Percentiles rank a stretch among this genome's conserved stretches.
Evolutionary conservation across 331 rosid genomes (phyloP).

Genomic region (Quercus tomentella): DNA sequence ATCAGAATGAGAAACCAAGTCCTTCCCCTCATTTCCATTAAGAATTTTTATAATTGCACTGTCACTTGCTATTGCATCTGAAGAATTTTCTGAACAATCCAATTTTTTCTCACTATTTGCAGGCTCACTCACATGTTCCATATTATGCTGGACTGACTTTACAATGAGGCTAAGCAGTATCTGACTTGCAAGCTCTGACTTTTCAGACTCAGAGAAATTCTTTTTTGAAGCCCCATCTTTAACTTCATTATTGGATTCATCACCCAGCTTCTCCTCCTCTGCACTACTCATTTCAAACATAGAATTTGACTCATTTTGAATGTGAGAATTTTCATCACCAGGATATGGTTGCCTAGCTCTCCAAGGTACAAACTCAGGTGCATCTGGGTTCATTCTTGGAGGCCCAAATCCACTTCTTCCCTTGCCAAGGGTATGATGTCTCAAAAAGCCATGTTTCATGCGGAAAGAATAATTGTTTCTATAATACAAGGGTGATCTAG

Average conservation of each 20-base stretch:
- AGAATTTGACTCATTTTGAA: slow-evolving; percentile 19
- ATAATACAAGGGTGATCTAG: slow-evolving; percentile 75
- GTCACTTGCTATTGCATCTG: slow-evolving; percentile 70
- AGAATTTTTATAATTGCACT: slow-evolving; percentile 63
- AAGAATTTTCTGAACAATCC: slow-evolving; percentile 26
- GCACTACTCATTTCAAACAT: slow-evolving; percentile 10
- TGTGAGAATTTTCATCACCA: slow-evolving; percentile 23
- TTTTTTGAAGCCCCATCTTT: slow-evolving; percentile 28
- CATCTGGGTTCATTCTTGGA: slow-evolving; percentile 88
- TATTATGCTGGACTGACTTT: slow-evolving; percentile 65
- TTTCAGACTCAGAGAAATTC: slow-evolving; percentile 56
- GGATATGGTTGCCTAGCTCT: slow-evolving; percentile 50
- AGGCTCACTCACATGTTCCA: slow-evolving; percentile 45
- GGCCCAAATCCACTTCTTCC: slow-evolving; percentile 55
- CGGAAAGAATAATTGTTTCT: slow-evolving; percentile 66
- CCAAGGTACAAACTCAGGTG: slow-evolving; percentile 88
- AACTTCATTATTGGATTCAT: slow-evolving; percentile 1
- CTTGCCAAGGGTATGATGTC: slow-evolving; percentile 28
- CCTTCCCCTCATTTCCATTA: slow-evolving; percentile 53
- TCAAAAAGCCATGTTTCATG: slow-evolving; percentile 55
- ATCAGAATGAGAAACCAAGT: slow-evolving; percentile 19
- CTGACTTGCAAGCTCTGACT: slow-evolving; percentile 90
- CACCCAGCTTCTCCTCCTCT: slow-evolving; percentile 35
- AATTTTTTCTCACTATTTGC: slow-evolving; percentile 21
- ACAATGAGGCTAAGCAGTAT: slow-evolving; percentile 82